phyloP scores from a whole-genome alignment of 2,329 filamentous ascomycete species.

The Diaporthe sp. region DNA sequence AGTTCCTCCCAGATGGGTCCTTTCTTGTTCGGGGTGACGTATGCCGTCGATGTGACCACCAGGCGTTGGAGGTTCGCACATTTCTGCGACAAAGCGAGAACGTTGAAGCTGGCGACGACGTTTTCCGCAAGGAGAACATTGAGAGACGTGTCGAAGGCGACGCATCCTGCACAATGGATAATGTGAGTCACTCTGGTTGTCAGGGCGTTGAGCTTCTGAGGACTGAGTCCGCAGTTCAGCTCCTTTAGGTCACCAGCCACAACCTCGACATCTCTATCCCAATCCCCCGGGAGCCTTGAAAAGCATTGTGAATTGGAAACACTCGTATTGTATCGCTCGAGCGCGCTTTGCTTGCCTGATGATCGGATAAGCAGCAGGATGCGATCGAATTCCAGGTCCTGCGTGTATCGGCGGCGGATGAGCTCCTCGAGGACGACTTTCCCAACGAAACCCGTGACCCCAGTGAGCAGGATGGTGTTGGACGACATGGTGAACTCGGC shows the following conservation, averaged over 20 bases:
- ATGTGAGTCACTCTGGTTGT: constrained; percentile 36
- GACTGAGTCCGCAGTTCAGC: constrained; percentile 30
- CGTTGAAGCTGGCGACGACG: constrained; percentile 36
- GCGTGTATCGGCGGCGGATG: constrained; percentile 22
- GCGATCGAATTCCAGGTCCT: constrained; percentile 30
- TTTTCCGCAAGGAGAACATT: constrained; percentile 39
- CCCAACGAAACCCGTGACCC: constrained; percentile 42
- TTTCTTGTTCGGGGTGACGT: constrained; percentile 36
- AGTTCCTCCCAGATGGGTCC: constrained; percentile 40
- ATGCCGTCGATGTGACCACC: constrained; percentile 39
- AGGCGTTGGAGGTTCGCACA: constrained; percentile 32
- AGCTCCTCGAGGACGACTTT: constrained; percentile 42
- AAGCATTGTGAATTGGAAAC: constrained; percentile 38
- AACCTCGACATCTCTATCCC: constrained; percentile 33
- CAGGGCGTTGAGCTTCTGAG: neutral
- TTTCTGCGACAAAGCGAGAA: constrained; percentile 32
- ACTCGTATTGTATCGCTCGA: constrained; percentile 26
- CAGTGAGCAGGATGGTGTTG: constrained; percentile 39
- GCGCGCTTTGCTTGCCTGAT: constrained; percentile 9
- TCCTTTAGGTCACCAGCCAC: constrained; percentile 39
- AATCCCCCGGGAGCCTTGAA: constrained; percentile 24
- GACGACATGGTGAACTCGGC: neutral
- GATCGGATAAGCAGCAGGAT: constrained; percentile 34
- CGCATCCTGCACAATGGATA: constrained; percentile 40
- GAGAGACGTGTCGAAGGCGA: constrained; percentile 37